Conservation (phyloP, 139 green algal genomes). For the Chlorokybus atmophyticus region DNA sequence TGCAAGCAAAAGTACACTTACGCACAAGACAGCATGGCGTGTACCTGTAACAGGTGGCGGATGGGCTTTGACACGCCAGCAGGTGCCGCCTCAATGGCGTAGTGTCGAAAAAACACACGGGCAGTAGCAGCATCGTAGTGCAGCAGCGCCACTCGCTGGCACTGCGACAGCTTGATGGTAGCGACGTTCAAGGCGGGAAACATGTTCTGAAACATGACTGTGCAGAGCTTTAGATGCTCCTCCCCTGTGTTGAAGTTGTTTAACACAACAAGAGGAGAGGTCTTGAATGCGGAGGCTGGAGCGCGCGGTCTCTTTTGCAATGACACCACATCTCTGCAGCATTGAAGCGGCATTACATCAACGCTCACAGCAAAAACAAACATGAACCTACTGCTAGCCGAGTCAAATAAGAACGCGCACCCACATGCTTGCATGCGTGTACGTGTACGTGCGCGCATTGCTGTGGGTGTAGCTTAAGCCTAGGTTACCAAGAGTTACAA, state of each 20-base stretch:
- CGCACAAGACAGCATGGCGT: too few relatives aligned
- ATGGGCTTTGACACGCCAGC: constrained; percentile 61
- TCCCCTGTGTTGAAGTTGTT: constrained; percentile 59
- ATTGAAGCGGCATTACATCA: too few relatives aligned
- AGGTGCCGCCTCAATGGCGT: constrained; percentile 56
- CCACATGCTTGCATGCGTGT: too few relatives aligned
- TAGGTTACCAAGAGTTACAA: too few relatives aligned
- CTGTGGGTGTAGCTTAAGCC: too few relatives aligned
- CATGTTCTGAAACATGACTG: constrained; percentile 75
- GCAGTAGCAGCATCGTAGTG: constrained; percentile 42
- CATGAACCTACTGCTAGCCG: too few relatives aligned
- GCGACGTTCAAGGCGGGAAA: constrained; percentile 93
- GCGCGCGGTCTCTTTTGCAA: too few relatives aligned
- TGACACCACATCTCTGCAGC: too few relatives aligned
- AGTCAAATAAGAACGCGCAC: too few relatives aligned
- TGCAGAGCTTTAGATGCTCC: constrained; percentile 66
- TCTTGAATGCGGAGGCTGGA: too few relatives aligned
- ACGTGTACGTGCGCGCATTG: too few relatives aligned
- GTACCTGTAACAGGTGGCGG: constrained; percentile 50
- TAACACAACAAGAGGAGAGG: constrained; percentile 88
- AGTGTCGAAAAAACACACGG: constrained; percentile 76
- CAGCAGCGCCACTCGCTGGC: constrained; percentile 65
- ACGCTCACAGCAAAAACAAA: too few relatives aligned
- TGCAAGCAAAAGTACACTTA: background rate
- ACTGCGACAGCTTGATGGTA: constrained; percentile 36